Percentiles rank a stretch among this genome's conserved stretches.
These are phyloP conservation scores for Kwoniella sp. DNA, from an alignment of 768 basidiomycete species.

Conservation along the genomic window DNA sequence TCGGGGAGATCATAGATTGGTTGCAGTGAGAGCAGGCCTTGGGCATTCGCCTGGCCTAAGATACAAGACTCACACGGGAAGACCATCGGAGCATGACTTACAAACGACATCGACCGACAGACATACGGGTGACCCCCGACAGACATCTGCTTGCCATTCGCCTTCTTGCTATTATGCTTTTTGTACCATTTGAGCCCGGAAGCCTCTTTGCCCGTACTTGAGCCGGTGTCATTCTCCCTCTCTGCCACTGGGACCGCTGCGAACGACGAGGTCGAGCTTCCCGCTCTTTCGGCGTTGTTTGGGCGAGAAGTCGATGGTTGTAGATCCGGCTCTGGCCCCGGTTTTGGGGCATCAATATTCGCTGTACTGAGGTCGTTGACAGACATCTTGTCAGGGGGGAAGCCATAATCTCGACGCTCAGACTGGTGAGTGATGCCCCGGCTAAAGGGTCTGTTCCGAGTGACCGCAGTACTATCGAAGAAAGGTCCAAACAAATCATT, in stretches of 20 bases:
- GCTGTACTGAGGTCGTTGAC: no score
- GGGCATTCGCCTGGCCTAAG: no score
- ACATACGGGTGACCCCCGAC: constrained; percentile 18
- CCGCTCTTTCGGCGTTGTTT: not conserved
- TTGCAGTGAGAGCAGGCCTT: no score
- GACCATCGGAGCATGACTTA: not conserved
- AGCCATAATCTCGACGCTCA: no score
- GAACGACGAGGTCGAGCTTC: not conserved
- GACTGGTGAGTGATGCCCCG: no score
- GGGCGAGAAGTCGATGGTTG: not conserved
- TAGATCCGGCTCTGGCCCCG: not conserved
- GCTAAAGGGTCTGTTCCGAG: no score
- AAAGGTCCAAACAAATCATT: no score
- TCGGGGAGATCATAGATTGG: no score
- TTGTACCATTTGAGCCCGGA: constrained; percentile 17
- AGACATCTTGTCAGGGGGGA: no score
- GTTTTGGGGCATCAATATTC: no score
- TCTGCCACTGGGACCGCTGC: not conserved
- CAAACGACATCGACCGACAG: constrained; percentile 5
- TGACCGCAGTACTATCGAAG: no score
- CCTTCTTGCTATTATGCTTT: not conserved
- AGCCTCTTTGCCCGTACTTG: not conserved
- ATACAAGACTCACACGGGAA: no score
- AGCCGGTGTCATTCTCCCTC: not conserved
- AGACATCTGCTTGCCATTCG: not conserved